Base-by-base conservation (phyloP, 768 basidiomycete genomes). In the Podaxis sp. region DNA sequence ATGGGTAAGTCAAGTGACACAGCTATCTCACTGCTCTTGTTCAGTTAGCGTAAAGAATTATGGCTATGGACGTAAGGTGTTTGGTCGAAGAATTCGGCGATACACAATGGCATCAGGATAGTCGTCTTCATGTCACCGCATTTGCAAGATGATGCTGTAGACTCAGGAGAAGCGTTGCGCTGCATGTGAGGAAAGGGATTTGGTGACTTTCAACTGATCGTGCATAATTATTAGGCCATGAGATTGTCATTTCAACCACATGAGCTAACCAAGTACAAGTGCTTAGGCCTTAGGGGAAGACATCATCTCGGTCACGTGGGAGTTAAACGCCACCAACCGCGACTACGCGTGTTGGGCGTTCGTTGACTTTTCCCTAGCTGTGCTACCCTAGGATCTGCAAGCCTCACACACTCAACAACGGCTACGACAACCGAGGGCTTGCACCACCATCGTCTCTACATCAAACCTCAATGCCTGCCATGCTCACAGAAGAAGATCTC, bases 401-500 rank as follows among this genome's bases (percentile, higher is more conserved):
- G 33, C 33, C 33, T 2, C 8, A 33, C 30, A 46, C n/a, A 20
- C 20, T 46, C 44, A 46, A 46, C 44, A 20, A 22, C 44, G 24
- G 26, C 26, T 24, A 50, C 49, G 22, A 24, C 49, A 15, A 24
- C 24, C 49, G 24, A 50, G 49, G 20, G 20, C 15, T 46, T 6
- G 8, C 26, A 48, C 26, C n/a, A 44, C 13, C 40, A 44, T 46
- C 53, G 17, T 17, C 20, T 46, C 44, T 17, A 46, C n/a, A 26
- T 4, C 2, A 10, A 17, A 15, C 12, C 36, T 8, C 58, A 37
- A 62, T 60, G 59, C 38, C 26, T 48, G 20, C 36, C 66, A 72
- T 66, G 56, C 56, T 44, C n/a, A 71, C 73, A 44, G 77, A 78
- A 4, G 72, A 67, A 48, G 78, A 79, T 57, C 71, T 84, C 22